Evolutionary conservation across 2,329 filamentous ascomycete species (phyloP), one percentile per base, ranked within the genome.

Genomic region (Nannizziopsis arthrosporioides): DNA sequence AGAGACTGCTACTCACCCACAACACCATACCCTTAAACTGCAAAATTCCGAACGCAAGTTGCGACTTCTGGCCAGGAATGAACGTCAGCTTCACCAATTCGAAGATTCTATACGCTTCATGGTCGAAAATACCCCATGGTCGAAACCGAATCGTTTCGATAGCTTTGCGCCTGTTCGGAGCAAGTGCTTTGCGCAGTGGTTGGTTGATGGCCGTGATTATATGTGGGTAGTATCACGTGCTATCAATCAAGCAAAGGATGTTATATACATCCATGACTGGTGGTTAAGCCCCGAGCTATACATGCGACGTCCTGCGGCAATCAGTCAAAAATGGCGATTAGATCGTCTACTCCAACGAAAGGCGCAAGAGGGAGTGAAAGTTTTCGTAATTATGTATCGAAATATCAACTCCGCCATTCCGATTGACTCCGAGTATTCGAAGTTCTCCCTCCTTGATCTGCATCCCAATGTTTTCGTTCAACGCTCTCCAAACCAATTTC

Each of bases 401-500:
- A 96, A 96, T 62, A 92, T 98, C 59, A 92, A 96, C 62, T 88
- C 90, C 37, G 92, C 93, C 37, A 84, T 96, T 54, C 93, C 92
- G 2, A 98, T 98, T 60, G 92, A 98, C 65, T 96, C 90, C 1
- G 89, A 95, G 65, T 94, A 96, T 65, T 95, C 92, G 48, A 98
- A 98, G 60, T 94, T 89, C 67, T 94, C 89, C 1, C 75, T 98
- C 50, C 78, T 98, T 42, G 94, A 96, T 61, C 75, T 98, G 6
- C 90, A 96, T 58, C 88, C 88, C 15, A 98, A 98, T 63, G 95
- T 98, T 53, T 94, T 94, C 58, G 88, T 98, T 11, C 88, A 96
- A 62, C 76, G 92, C 59, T 96, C 92, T 2, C 92, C 92, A 0
- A 95, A 98, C 58, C 92, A 98, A 66, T 89, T 96, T 68, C 85